Evolutionary conservation across 192 early-diverging fungal species (phyloP).

Genomic region (Geranomyces variabilis): DNA sequence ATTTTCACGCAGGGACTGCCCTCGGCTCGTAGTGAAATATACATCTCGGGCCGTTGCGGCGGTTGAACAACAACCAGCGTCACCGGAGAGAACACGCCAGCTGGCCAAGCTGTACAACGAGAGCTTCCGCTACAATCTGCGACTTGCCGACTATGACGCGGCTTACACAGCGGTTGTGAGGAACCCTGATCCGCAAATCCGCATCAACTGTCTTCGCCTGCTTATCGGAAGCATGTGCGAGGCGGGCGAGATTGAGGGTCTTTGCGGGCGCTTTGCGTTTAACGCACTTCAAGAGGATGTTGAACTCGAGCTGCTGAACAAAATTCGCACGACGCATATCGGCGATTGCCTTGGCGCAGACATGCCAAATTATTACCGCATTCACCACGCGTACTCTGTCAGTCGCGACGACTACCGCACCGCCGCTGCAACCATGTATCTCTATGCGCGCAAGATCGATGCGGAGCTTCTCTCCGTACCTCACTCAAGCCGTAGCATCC

Average conservation of each 20-base stretch:
- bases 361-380: conserved; percentile 45
- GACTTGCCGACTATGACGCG: conserved; percentile 28
- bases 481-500: neutral
- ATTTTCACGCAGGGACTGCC: conserved; percentile 14
- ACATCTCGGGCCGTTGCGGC: neutral
- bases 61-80: conserved; percentile 5
- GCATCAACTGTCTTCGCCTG: conserved; percentile 26
- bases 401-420: conserved; percentile 33
- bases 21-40: conserved; percentile 15
- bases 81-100: conserved; percentile 1
- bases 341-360: neutral
- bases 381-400: conserved; percentile 43
- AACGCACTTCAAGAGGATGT: conserved; percentile 39
- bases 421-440: conserved; percentile 42
- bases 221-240: conserved; percentile 37
- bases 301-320: conserved; percentile 36
- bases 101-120: conserved; percentile 17
- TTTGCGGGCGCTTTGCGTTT: conserved; percentile 38
- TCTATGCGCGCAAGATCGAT: conserved; percentile 38
- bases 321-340: conserved; percentile 26
- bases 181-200: conserved; percentile 32
- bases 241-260: conserved; percentile 30
- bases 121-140: conserved; percentile 34
- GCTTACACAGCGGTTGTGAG: conserved; percentile 30
- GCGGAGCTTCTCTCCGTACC: neutral